Evolutionary conservation across 345 rosid genomes (phyloP), one percentile per base, ranked within the genome.

Genomic region (Salix udensis): DNA sequence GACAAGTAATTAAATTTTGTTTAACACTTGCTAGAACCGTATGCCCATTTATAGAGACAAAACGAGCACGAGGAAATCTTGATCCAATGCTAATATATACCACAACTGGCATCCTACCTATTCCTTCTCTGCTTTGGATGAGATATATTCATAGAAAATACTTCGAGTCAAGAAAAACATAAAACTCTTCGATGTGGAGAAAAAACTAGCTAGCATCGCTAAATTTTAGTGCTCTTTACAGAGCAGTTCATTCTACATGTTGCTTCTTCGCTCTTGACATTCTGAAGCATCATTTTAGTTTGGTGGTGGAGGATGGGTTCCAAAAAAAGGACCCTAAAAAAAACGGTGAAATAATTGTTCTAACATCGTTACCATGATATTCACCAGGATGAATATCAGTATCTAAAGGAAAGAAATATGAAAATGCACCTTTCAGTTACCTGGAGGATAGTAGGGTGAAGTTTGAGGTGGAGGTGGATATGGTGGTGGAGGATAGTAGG

Each of bases 281-380:
- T 28, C 48, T 15, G 7, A 42, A 79, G 77, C 65, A 77, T 28
- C 66, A 12, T 67, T 79, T 77, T 72, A 91, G 85, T 92, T 88
- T 0, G 88, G 91, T 61, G 84, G 92, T 1, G 91, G 90, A 23
- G 93, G 89, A 82, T 86, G 87, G 26, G 55, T 70, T 67, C 97
- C 93, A 18, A 85, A 87, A 67, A 76, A 88, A 71, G 89, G 89
- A 82, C 88, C 88, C 95, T 88, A 44, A 67, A 72, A 72, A 46
- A 55, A 15, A 75, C 39, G 28, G 12, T 12, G 4, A 58, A 58
- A 15, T 30, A 62, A 69, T 24, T 70, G 26, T 66, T 39, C 71
- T 24, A 68, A 24, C 50, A 37, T 31, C 21, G 26, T 67, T 72
- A 70, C 26, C n/a, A n/a, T n/a, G n/a, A n/a, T n/a, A n/a, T n/a